Evolutionary conservation across 345 rosid genomes (phyloP), one percentile per base, ranked within the genome.

Genomic region (Linum trigynum): DNA sequence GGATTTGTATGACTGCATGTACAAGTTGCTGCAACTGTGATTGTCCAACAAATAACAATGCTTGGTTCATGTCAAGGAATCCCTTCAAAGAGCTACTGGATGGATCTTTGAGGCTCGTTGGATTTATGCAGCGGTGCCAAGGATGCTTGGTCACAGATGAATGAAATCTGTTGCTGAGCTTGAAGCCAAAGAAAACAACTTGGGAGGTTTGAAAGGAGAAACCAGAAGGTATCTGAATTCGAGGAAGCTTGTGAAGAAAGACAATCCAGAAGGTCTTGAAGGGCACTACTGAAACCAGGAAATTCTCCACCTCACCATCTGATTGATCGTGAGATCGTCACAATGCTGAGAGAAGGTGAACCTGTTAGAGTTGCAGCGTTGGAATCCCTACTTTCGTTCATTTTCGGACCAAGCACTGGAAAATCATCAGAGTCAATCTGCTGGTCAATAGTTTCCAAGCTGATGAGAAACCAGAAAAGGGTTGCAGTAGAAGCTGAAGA

Each of bases 171-270:
- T 65, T 4, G 70, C 57, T 11, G 68, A 73, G 3, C 70, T 79
- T 59, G 70, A 80, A 71, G 75, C 76, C 63, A 62, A 37, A 36
- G 71, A 61, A 70, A 65, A 62, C 65, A 37, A 1, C 32, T 23
- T 23, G 32, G 32, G 32, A 1, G 66, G 64, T 50, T 57, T 38
- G 11, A 17, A 65, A 9, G 9, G 36, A 11, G 82, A 73, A 61
- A 72, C 75, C 35, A 75, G 64, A 63, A 79, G 75, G 57, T 84
- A 74, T 74, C 35, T 82, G 12, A 60, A 78, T 65, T 71, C 80
- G 2, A 81, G 87, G 79, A 82, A 73, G 65, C 39, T 65, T 6
- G 66, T 72, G 43, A 82, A 79, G 67, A 84, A 71, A 65, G 73
- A 23, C 80, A 60, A 63, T 81, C 59, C 71, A 68, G 4, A 79